Evolutionary conservation across 2,329 filamentous ascomycete genomes (phyloP).

Genomic region (Madurella fahalii): DNA sequence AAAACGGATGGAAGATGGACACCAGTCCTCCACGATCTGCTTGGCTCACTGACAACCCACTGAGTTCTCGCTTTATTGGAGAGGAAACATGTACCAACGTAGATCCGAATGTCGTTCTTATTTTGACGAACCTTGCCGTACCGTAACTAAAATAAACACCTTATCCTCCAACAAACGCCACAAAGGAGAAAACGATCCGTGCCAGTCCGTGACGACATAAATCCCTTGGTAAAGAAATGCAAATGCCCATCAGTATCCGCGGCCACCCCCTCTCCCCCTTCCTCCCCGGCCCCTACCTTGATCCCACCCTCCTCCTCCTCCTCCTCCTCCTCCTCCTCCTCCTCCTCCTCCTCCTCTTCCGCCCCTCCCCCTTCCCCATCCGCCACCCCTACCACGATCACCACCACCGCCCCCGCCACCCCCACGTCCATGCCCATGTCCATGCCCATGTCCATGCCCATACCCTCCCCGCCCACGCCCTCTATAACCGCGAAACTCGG

Average conservation of each 20-base stretch:
- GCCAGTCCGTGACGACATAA: too few relatives aligned
- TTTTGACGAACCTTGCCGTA: not conserved
- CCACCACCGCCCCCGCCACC: too few relatives aligned
- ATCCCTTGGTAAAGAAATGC: too few relatives aligned
- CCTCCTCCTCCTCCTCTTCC: constrained; percentile 34
- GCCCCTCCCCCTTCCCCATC: constrained; percentile 36
- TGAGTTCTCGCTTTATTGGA: constrained; percentile 44
- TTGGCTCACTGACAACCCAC: constrained; percentile 36
- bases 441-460: constrained; percentile 23
- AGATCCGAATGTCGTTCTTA: too few relatives aligned
- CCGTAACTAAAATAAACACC: not conserved
- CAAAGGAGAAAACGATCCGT: too few relatives aligned
- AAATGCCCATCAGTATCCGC: too few relatives aligned
- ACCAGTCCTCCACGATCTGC: constrained; percentile 44
- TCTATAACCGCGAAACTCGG: constrained; percentile 26
- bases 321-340: constrained; percentile 34
- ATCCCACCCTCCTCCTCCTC: constrained; percentile 37
- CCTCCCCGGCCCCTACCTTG: constrained; percentile 31
- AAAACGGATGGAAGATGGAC: constrained; percentile 43
- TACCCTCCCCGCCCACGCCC: constrained; percentile 23
- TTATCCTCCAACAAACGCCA: not conserved
- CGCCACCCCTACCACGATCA: constrained; percentile 34
- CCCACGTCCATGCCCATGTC: constrained; percentile 23
- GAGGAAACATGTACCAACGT: constrained; percentile 37
- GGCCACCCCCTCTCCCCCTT: constrained; percentile 23